Percentiles rank a stretch among this genome's conserved stretches.
These are phyloP conservation scores for Penicillium sp. DNA, from an alignment of 2,329 filamentous ascomycete genomes.

Conservation along the genomic window DNA sequence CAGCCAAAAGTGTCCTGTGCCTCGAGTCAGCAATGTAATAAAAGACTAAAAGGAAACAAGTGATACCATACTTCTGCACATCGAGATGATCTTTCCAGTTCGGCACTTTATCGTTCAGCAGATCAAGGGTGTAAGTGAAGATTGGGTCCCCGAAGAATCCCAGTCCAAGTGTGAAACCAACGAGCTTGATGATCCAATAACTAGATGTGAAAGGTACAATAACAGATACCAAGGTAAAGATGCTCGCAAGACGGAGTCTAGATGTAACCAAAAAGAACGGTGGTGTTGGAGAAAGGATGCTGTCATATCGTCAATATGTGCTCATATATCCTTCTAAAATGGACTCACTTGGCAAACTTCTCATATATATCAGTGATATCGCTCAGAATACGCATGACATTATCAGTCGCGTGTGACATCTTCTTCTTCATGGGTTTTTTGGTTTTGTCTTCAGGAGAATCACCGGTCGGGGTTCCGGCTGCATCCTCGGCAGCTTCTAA, in stretches of 20 bases:
- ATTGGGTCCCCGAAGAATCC: constrained; percentile 78
- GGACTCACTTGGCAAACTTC: constrained; percentile 57
- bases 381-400: constrained; percentile 67
- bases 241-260: constrained; percentile 55
- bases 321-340: background rate
- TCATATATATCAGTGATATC: constrained; percentile 65
- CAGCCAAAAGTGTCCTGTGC: constrained; percentile 66
- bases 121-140: constrained; percentile 59
- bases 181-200: constrained; percentile 64
- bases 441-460: constrained; percentile 61
- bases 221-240: constrained; percentile 55
- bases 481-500: constrained; percentile 59
- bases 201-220: constrained; percentile 56
- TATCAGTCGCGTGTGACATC: constrained; percentile 73
- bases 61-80: constrained; percentile 56
- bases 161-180: constrained; percentile 67
- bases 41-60: background rate
- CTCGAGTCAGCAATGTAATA: background rate
- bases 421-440: constrained; percentile 76
- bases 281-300: constrained; percentile 61
- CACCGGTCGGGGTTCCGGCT: constrained; percentile 52
- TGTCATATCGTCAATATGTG: constrained; percentile 23
- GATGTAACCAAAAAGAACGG: constrained; percentile 60
- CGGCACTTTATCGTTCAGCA: constrained; percentile 55
- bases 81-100: constrained; percentile 76